Evolutionary conservation across 768 basidiomycete species (phyloP).

Genomic region (Xerocomus potaroensis): DNA sequence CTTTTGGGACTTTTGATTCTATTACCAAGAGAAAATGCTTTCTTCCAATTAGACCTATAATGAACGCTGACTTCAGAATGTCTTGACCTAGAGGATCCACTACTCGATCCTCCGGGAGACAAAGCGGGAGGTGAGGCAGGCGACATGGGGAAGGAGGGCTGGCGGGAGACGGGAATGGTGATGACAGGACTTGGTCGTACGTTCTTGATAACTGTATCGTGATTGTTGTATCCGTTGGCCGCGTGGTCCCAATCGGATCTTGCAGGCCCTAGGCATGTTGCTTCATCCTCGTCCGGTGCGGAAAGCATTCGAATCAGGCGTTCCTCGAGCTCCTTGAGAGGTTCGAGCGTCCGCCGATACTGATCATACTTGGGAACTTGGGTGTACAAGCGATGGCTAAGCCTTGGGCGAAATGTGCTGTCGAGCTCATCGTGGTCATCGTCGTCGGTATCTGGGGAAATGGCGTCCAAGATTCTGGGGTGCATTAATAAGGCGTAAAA

Average conservation of each 20-base stretch:
- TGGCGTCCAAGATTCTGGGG: slow-evolving; percentile 66
- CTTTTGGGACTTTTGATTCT: slow-evolving; percentile 66
- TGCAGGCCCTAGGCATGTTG: slow-evolving; percentile 50
- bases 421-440: slow-evolving; percentile 55
- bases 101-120: slow-evolving; percentile 29
- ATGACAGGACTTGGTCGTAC: slow-evolving; percentile 43
- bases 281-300: slow-evolving; percentile 61
- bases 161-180: slow-evolving; percentile 27
- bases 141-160: slow-evolving; percentile 22
- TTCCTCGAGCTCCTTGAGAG: slow-evolving; percentile 66
- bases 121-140: slow-evolving; percentile 27
- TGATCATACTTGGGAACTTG: slow-evolving; percentile 56
- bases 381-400: slow-evolving; percentile 39
- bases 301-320: slow-evolving; percentile 63
- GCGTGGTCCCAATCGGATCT: slow-evolving; percentile 37
- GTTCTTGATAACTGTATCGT: slow-evolving; percentile 25
- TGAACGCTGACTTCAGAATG: slow-evolving; percentile 56
- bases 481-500: background rate
- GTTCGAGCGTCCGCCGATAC: slow-evolving; percentile 60
- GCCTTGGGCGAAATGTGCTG: slow-evolving; percentile 45
- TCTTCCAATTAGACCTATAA: slow-evolving; percentile 65
- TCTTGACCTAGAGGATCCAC: slow-evolving; percentile 34
- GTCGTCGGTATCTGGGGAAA: slow-evolving; percentile 59
- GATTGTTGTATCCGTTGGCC: slow-evolving; percentile 13
- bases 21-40: slow-evolving; percentile 55